Evolutionary conservation across 139 green algal genomes (phyloP).

Genomic region (Microglena sp.): DNA sequence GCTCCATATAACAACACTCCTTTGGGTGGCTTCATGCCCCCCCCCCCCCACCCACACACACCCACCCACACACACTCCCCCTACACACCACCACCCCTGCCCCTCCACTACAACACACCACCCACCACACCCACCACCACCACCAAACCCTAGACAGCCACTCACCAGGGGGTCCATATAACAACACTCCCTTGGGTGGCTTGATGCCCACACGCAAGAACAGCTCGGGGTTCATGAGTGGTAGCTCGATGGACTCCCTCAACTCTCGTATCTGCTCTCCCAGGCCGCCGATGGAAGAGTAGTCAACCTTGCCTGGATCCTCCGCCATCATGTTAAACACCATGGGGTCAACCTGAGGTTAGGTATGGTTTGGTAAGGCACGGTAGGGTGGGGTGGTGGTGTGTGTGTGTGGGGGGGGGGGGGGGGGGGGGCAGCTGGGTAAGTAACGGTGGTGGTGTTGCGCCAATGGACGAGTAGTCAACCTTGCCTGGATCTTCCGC

Average conservation of each 20-base stretch:
- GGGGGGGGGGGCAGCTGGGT: too few relatives aligned
- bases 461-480: slow-evolving; percentile 93
- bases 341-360: slow-evolving; percentile 86
- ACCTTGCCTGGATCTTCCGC: slow-evolving; percentile 92
- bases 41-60: too few relatives aligned
- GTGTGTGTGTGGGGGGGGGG: too few relatives aligned
- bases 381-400: too few relatives aligned
- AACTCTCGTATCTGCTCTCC: slow-evolving; percentile 91
- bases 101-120: too few relatives aligned
- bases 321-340: slow-evolving; percentile 99
- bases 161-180: slow-evolving; percentile 60
- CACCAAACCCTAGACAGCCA: too few relatives aligned
- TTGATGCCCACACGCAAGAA: slow-evolving; percentile 98
- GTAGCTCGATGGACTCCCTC: slow-evolving; percentile 96
- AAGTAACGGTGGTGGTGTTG: too few relatives aligned
- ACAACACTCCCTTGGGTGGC: slow-evolving; percentile 87
- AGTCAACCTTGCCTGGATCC: slow-evolving; percentile 95
- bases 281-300: slow-evolving; percentile 91
- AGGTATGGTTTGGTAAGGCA: too few relatives aligned
- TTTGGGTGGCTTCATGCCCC: slow-evolving; percentile 97
- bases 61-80: too few relatives aligned
- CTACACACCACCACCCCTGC: too few relatives aligned
- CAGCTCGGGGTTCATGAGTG: slow-evolving; percentile 98
- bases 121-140: too few relatives aligned
- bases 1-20: slow-evolving; percentile 78